These are phyloP conservation scores for Tripterygium wilfordii DNA, from an alignment of 177 flowering plant species.

Conservation along the genomic window DNA sequence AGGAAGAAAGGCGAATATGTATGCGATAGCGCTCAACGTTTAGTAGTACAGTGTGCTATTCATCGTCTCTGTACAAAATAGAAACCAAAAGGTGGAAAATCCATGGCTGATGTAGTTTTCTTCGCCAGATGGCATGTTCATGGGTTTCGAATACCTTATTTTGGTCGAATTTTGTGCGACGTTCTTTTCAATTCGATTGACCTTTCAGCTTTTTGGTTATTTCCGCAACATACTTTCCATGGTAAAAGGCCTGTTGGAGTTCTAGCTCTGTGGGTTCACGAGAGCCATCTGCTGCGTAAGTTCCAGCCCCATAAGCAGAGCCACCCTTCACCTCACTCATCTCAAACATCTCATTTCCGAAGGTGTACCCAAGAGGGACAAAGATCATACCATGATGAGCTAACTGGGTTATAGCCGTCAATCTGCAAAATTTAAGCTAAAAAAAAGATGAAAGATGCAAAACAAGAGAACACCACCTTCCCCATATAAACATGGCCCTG, in stretches of 20 bases:
- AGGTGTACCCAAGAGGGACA: constrained; percentile 88
- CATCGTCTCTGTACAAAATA: too few species aligned
- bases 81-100: too few species aligned
- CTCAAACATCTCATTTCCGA: constrained; percentile 82
- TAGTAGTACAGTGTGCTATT: too few species aligned
- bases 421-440: constrained; percentile 30
- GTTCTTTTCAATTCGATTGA: neutral
- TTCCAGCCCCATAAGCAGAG: constrained; percentile 87
- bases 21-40: too few species aligned
- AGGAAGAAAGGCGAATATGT: too few species aligned
- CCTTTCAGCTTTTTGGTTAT: constrained; percentile 65
- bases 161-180: too few species aligned
- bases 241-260: constrained; percentile 77
- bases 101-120: too few species aligned
- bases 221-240: constrained; percentile 68
- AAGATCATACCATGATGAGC: constrained; percentile 85
- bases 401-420: constrained; percentile 72
- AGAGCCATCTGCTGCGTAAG: constrained; percentile 76
- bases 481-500: too few species aligned
- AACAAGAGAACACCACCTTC: too few species aligned
- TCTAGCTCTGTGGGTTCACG: constrained; percentile 74
- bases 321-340: constrained; percentile 82
- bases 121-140: too few species aligned
- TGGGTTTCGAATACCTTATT: too few species aligned
- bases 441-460: neutral